Evolutionary conservation across 129 eudicot genomes (phyloP), one percentile per base, ranked within the genome.

Genomic region (Scalesia atractyloides): DNA sequence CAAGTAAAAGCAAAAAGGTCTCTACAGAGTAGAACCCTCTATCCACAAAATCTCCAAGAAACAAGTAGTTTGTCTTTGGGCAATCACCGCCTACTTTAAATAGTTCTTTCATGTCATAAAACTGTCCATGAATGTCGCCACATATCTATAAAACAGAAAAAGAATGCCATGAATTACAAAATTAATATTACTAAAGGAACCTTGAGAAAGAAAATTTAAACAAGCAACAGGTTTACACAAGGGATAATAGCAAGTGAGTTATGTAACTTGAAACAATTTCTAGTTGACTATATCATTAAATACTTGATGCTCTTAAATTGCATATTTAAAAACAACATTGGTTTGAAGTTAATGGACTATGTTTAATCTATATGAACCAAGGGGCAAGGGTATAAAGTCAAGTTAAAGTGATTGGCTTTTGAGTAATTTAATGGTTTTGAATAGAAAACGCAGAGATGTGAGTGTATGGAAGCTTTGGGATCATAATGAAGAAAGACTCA

Each of bases 21-120:
- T 95, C 99, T 19, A 95, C 99, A 14, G 99, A 95, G 75, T 95
- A 95, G 81, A 79, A 95, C 64, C 99, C 99, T 81, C 99, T 95
- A 69, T 95, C 99, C 70, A 95, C 99, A 83, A 95, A 95, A 80
- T 95, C 99, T 79, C 99, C 99, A 79, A 95, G 99, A 88, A 95
- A 95, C 74, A 95, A 79, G 89, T 95, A 95, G 80, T 90, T 95
- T 9, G 99, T 95, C 87, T 95, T 88, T 50, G 99, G 99, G 73
- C 99, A 95, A 81, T 95, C 99, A 72, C 97, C 99, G 7, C 99
- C 99, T 49, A 95, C 99, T 86, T 83, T 95, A 39, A 95, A 95
- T 63, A 95, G 94, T 89, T 95, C 99, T 86, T 90, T 95, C 94
- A 95, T 83, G 84, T 95, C 99, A 85, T 88, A 95, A 37, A 95